A percentile compares a stretch with the other conserved stretches of the same genome.
These are phyloP conservation scores for Lachnellula arida DNA, from an alignment of 2,329 filamentous ascomycete species.

Conservation along the genomic window DNA sequence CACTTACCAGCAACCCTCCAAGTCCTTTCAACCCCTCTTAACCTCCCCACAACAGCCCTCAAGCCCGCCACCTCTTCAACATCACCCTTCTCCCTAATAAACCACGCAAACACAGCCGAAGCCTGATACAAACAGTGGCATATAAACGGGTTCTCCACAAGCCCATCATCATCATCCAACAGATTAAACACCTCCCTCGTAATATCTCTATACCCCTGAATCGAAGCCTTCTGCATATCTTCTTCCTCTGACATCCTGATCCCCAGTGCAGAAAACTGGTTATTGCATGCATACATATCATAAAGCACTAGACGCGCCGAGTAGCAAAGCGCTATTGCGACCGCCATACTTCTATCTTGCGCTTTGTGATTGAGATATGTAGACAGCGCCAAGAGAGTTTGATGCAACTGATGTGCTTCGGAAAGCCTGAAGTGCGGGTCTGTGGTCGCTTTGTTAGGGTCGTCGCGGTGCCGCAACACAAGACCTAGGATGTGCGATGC, in stretches of 20 bases:
- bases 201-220: slow-evolving; percentile 1
- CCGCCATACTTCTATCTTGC: neutral
- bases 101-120: slow-evolving; percentile 3
- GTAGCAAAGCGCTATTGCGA: slow-evolving; percentile 4
- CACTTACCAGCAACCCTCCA: neutral
- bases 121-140: slow-evolving; percentile 3
- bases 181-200: neutral
- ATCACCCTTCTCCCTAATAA: neutral
- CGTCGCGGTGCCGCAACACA: slow-evolving; percentile 1
- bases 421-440: neutral
- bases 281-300: slow-evolving; percentile 7
- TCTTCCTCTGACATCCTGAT: neutral
- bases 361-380: neutral
- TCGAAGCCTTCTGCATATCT: slow-evolving; percentile 6
- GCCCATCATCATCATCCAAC: neutral
- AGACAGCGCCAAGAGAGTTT: neutral
- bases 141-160: neutral
- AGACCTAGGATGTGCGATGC: slow-evolving; percentile 1
- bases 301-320: slow-evolving; percentile 5
- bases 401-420: neutral
- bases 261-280: neutral
- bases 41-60: neutral
- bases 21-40: neutral
- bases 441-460: neutral
- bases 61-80: neutral